Base-by-base conservation (phyloP, 2,329 filamentous ascomycete genomes). In the Diaporthe sp. region DNA sequence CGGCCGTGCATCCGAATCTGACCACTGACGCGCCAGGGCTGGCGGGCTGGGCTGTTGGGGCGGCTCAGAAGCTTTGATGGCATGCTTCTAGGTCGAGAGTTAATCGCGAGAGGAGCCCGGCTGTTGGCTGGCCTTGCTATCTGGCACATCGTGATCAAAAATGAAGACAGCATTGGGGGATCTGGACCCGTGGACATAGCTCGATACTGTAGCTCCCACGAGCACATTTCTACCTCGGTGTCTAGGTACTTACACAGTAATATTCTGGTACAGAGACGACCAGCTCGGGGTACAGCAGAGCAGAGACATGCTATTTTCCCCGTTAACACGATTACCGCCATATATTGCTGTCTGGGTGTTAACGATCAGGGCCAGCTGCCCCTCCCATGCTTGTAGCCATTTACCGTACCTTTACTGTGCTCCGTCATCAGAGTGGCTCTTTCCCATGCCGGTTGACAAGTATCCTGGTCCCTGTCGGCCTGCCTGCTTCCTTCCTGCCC, bases 1-100 rank as follows among this genome's bases (percentile, higher is more conserved):
- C 58, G 68, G 73, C 75, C 53, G 72, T 74, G 72, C 67, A 58
- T 67, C 67, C 59, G 31, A 42, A 58, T 65, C 58, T 46, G 59
- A 72, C 65, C 65, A 68, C 46, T 68, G 65, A 68, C 65, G 65
- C 46, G 65, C 65, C 46, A 39, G 31, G 44, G 65, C 65, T 68
- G 46, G 65, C 46, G 15, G 65, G 65, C 65, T 68, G 65, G 65
- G 46, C 46, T 39, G 46, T 17, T 42, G 65, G 65, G 65, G 65
- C 65, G 65, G 65, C 65, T 53, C 46, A 53, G 65, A 68, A 53
- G 65, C 65, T 68, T 68, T 68, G 65, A 68, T 68, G 65, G 65
- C 65, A 68, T 68, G 65, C 46, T 68, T 68, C 65, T 53, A 68
- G 65, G 46, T 68, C 49, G 46, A 68, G 65, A 68, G 65, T 68